phyloP scores from a whole-genome alignment of 2,329 filamentous ascomycete species.

The Alternaria alternata region DNA sequence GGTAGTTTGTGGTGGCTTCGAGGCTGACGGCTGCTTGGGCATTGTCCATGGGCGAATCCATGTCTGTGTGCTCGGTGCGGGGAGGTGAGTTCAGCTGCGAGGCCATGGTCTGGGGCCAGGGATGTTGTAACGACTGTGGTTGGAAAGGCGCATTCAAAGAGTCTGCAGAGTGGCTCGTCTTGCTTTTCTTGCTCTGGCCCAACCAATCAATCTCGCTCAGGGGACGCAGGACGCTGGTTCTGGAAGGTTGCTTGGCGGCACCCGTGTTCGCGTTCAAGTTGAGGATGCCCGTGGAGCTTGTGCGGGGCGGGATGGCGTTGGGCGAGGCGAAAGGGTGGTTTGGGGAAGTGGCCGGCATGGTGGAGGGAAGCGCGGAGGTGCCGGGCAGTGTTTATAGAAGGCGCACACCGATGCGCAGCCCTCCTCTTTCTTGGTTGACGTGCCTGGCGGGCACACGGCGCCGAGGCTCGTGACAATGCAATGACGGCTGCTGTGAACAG shows the following conservation, averaged over 20 bases:
- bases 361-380: conserved; percentile 10
- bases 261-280: conserved; percentile 37
- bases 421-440: background rate
- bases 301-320: conserved; percentile 52
- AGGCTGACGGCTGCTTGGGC: conserved; percentile 4
- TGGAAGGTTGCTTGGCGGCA: conserved; percentile 26
- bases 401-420: background rate
- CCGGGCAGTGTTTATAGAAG: conserved; percentile 2
- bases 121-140: conserved; percentile 3
- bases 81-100: conserved; percentile 1
- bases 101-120: conserved; percentile 23
- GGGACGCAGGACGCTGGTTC: conserved; percentile 45
- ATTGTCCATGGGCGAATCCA: conserved; percentile 11
- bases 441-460: conserved; percentile 11
- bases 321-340: conserved; percentile 47
- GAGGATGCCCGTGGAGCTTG: conserved; percentile 47
- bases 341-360: conserved; percentile 28
- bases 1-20: conserved; percentile 34
- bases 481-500: conserved; percentile 12
- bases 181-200: conserved; percentile 51
- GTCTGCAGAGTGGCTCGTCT: conserved; percentile 38
- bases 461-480: conserved; percentile 12
- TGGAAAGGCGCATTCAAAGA: conserved; percentile 16
- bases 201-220: conserved; percentile 52
- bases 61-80: background rate